These are phyloP conservation scores for Phragmites australis DNA, from an alignment of 176 grass and related monocot species.

Conservation along the genomic window DNA sequence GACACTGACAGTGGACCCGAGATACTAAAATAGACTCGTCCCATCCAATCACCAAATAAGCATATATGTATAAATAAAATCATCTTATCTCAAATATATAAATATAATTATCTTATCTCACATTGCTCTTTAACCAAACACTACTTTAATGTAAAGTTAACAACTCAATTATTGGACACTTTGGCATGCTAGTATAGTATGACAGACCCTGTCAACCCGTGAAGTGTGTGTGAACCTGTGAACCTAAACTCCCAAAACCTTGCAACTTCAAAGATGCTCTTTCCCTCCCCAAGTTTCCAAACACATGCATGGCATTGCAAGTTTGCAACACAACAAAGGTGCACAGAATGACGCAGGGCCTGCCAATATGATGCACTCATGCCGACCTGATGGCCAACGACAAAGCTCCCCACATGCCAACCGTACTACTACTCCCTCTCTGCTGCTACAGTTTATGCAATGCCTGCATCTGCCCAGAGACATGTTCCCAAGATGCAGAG, in stretches of 20 bases:
- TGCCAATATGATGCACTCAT: conserved; percentile 34
- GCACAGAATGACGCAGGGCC: background rate
- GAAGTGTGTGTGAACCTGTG: background rate
- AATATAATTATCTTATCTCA: too few relatives aligned
- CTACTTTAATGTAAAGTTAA: background rate
- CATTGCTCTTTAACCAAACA: too few relatives aligned
- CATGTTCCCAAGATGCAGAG: conserved; percentile 50
- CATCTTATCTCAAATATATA: too few relatives aligned
- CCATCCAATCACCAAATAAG: too few relatives aligned
- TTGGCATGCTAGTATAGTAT: background rate
- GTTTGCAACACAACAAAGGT: background rate
- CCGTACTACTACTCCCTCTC: background rate
- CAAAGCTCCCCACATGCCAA: conserved; percentile 32
- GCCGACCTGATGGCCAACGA: conserved; percentile 9
- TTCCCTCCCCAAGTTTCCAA: background rate
- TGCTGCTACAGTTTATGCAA: too few relatives aligned
- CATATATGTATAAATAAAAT: too few relatives aligned
- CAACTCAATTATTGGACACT: background rate
- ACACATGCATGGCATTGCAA: background rate
- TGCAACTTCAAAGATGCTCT: too few relatives aligned
- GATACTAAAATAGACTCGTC: too few relatives aligned
- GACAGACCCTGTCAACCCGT: background rate
- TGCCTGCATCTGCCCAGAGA: conserved; percentile 24
- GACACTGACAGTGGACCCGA: too few relatives aligned
- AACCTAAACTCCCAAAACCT: background rate